Evolutionary conservation across 139 green algal species (phyloP), one percentile per base, ranked within the genome.

Genomic region (Tetraselmis striata): DNA sequence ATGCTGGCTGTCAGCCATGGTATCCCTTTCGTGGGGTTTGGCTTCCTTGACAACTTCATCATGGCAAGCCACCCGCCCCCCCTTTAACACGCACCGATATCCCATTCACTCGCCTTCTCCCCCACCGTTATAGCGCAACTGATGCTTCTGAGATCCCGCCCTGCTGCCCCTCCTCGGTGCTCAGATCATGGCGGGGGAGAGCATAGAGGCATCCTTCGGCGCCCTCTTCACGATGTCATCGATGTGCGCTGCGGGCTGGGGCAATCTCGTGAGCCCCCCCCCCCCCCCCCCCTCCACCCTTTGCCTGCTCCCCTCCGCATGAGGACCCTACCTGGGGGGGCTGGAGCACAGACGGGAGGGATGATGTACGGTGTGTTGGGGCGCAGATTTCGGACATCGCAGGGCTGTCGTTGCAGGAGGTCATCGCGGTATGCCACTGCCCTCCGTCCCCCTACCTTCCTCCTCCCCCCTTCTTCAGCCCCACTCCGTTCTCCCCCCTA

Each of bases 171-270:
- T 76, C 59, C 23, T 27, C 59, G 24, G 59, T 76, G 59, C 22
- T 78, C 75, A 78, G 75, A 82, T 90, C 2, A 59, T 83, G 18
- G 85, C 80, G n/a, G 87, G 87, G 1, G 85, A 89, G 75, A 82
- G 89, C 81, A 89, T 91, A 25, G 87, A 91, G 80, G 45, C 76
- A 32, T 22, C 83, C 27, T 81, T 91, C 75, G 87, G 87, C 0
- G 25, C 75, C 1, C 29, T 59, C 27, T 79, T 91, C 28, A 83
- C 83, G 2, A 76, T 91, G 29, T 86, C 83, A 2, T 89, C 85
- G 0, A 78, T 91, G 32, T 85, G 85, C 0, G 85, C 85, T 1
- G 87, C 87, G 29, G 87, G 87, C 0, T 77, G 88, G 0, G 87
- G 86, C 25, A 90, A 90, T 30, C 45, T 67, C 11, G 45, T 67